Conservation (phyloP, 1,139 yeast genomes). For the Zygoascus sp. region DNA sequence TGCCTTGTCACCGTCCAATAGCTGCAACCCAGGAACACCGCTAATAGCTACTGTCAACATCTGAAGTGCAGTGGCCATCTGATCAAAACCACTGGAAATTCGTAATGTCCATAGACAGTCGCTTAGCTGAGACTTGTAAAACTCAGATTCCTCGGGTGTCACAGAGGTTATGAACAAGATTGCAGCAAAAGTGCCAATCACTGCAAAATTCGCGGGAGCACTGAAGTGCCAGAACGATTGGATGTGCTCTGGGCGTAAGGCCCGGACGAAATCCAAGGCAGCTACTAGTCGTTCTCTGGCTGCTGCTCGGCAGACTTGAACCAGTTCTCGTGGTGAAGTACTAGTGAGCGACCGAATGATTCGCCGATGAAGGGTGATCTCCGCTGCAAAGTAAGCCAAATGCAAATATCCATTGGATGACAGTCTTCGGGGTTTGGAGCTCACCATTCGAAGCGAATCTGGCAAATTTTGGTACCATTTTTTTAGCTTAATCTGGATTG, state of each 20-base stretch:
- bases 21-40: constrained; percentile 23
- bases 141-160: constrained; percentile 51
- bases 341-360: constrained; percentile 53
- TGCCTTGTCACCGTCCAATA: constrained; percentile 9
- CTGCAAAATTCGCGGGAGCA: constrained; percentile 68
- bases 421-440: constrained; percentile 24
- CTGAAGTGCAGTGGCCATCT: constrained; percentile 63
- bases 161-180: constrained; percentile 45
- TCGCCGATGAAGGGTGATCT: constrained; percentile 75
- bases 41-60: constrained; percentile 48
- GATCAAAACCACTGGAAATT: constrained; percentile 69
- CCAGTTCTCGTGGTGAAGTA: constrained; percentile 59
- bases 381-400: constrained; percentile 82
- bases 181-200: constrained; percentile 84
- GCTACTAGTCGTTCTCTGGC: constrained; percentile 78
- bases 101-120: constrained; percentile 73
- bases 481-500: constrained; percentile 70
- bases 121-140: constrained; percentile 62
- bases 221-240: constrained; percentile 88
- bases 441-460: constrained; percentile 45
- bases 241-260: constrained; percentile 72
- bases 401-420: constrained; percentile 69
- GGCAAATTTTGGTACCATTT: constrained; percentile 86
- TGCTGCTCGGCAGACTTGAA: constrained; percentile 73
- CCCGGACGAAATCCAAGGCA: constrained; percentile 73